Evolutionary conservation across 208 protist species (phyloP).

Genomic region (Leishmania turanica): DNA sequence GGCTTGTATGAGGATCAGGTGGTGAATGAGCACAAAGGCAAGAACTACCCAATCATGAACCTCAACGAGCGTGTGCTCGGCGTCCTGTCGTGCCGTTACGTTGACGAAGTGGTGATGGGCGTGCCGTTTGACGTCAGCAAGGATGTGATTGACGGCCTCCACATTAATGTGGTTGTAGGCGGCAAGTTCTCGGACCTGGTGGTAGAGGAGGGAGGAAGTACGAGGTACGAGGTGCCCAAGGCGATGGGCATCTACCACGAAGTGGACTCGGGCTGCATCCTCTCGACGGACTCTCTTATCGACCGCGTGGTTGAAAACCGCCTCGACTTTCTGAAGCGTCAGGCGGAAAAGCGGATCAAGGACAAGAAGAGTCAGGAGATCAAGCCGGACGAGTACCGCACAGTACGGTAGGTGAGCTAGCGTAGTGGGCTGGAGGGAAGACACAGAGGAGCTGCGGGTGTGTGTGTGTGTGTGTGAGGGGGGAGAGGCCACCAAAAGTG

Average conservation of each 20-base stretch:
- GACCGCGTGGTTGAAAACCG: constrained; percentile 83
- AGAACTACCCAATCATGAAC: constrained; percentile 98
- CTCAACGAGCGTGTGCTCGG: constrained; percentile 97
- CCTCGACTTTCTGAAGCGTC: constrained; percentile 67
- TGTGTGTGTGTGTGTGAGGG: too few relatives aligned
- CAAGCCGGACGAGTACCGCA: constrained; percentile 68
- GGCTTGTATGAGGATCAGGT: constrained; percentile 95
- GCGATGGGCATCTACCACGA: constrained; percentile 81
- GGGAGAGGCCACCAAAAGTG: background rate
- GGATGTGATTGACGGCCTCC: constrained; percentile 92
- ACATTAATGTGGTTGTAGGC: constrained; percentile 85
- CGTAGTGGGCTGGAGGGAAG: too few relatives aligned
- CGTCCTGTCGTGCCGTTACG: constrained; percentile 96
- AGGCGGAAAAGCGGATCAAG: constrained; percentile 70
- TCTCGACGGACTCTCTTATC: constrained; percentile 78
- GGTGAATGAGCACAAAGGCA: constrained; percentile 91
- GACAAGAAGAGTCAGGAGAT: constrained; percentile 55
- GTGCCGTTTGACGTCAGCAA: constrained; percentile 94
- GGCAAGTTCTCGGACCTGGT: constrained; percentile 59
- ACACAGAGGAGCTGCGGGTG: too few relatives aligned
- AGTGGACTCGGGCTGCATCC: constrained; percentile 62
- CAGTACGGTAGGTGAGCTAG: constrained; percentile 68
- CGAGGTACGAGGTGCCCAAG: constrained; percentile 74
- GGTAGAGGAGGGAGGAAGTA: background rate
- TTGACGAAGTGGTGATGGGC: constrained; percentile 99